Conservation (phyloP, 192 early-diverging fungal species). For the Irineochytrium annulatum region DNA sequence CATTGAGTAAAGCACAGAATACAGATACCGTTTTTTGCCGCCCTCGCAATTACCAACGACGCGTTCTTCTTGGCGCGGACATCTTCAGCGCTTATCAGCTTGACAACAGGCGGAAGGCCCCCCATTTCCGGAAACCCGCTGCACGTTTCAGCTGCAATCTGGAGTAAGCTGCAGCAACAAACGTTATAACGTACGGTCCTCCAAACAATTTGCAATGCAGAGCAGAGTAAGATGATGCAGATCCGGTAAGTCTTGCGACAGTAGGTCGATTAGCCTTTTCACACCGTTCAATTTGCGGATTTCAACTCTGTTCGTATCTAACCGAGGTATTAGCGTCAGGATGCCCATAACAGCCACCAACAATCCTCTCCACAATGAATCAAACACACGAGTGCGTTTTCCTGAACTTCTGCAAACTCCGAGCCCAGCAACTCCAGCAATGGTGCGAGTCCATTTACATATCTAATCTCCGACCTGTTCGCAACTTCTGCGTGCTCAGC, state of each 20-base stretch:
- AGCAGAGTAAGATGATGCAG: conserved; percentile 40
- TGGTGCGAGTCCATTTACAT: conserved; percentile 40
- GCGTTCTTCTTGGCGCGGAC: conserved; percentile 29
- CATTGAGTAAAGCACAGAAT: not conserved
- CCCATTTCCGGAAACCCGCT: conserved; percentile 33
- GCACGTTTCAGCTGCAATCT: conserved; percentile 36
- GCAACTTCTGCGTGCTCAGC: conserved; percentile 11
- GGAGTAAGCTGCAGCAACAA: not conserved
- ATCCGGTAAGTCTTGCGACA: conserved; percentile 34
- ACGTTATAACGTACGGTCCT: conserved; percentile 42
- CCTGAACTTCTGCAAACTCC: conserved; percentile 49
- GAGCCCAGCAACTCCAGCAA: conserved; percentile 43
- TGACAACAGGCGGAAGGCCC: conserved; percentile 34
- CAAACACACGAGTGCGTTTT: conserved; percentile 40
- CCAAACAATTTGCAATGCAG: conserved; percentile 43
- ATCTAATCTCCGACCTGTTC: conserved; percentile 46
- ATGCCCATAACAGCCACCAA: conserved; percentile 3
- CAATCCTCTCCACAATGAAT: conserved; percentile 46
- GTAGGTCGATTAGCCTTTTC: conserved; percentile 40
- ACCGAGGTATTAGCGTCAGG: not conserved
- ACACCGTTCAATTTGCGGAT: conserved; percentile 43
- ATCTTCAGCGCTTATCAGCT: conserved; percentile 38
- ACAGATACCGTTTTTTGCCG: conserved; percentile 29
- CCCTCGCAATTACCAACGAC: conserved; percentile 28
- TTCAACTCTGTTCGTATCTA: conserved; percentile 46